A percentile compares a stretch with the other conserved stretches of the same genome.
These are phyloP conservation scores for Sophora flavescens DNA, from an alignment of 306 rosid species.

Conservation along the genomic window DNA sequence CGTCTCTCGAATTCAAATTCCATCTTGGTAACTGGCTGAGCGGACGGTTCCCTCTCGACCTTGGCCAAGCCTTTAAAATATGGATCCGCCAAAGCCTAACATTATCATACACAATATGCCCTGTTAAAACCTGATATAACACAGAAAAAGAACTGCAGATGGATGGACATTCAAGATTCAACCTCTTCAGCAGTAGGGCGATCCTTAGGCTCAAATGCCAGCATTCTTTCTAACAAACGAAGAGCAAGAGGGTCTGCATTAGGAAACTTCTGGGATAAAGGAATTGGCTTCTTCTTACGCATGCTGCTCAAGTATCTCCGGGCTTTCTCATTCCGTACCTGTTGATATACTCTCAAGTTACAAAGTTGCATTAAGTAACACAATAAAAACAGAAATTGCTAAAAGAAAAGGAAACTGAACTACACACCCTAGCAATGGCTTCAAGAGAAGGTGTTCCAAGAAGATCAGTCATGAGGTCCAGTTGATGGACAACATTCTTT, in stretches of 20 bases:
- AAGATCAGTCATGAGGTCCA: slow-evolving; percentile 96
- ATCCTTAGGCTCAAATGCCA: slow-evolving; percentile 96
- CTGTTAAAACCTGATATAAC: slow-evolving; percentile 29
- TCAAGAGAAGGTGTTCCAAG: slow-evolving; percentile 94
- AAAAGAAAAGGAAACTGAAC: slow-evolving; percentile 36
- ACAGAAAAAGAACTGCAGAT: slow-evolving; percentile 30
- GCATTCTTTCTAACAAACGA: slow-evolving; percentile 90
- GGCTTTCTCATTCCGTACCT: slow-evolving; percentile 98
- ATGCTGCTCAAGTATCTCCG: slow-evolving; percentile 95
- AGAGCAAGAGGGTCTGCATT: slow-evolving; percentile 98
- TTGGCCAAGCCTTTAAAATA: slow-evolving; percentile 98
- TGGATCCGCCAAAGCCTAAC: slow-evolving; percentile 96
- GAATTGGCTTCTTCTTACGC: slow-evolving; percentile 91
- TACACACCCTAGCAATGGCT: slow-evolving; percentile 90
- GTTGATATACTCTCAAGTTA: slow-evolving; percentile 34
- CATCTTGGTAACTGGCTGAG: slow-evolving; percentile 99
- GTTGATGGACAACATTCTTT: slow-evolving; percentile 96
- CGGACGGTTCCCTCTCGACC: slow-evolving; percentile 97
- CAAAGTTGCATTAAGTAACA: slow-evolving; percentile 40
- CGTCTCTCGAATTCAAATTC: slow-evolving; percentile 99
- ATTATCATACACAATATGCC: slow-evolving; percentile 41
- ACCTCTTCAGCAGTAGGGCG: slow-evolving; percentile 99
- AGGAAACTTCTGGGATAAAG: slow-evolving; percentile 92
- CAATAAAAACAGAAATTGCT: slow-evolving; percentile 18
- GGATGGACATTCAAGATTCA: slow-evolving; percentile 46